Evolutionary conservation across 2,329 filamentous ascomycete genomes (phyloP).

Genomic region (Chrysoporthe puriensis): DNA sequence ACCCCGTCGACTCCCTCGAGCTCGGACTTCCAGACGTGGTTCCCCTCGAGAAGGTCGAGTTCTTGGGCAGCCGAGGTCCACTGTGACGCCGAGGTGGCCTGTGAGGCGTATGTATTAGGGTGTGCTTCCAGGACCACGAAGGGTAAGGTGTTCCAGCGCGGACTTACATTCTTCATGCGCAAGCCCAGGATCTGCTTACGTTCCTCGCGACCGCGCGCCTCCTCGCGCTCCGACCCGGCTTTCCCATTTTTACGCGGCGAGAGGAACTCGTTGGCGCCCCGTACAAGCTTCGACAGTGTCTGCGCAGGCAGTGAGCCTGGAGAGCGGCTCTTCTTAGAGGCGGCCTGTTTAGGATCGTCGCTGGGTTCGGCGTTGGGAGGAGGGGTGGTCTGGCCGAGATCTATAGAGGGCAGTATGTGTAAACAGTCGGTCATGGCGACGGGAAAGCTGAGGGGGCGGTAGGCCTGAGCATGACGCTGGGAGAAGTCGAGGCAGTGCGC

Average conservation of each 20-base stretch:
- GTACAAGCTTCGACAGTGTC: slow-evolving; percentile 33
- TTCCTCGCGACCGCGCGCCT: slow-evolving; percentile 54
- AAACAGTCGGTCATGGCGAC: slow-evolving; percentile 26
- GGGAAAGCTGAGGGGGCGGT: neutral
- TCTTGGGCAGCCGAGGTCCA: slow-evolving; percentile 78
- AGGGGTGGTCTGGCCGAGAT: slow-evolving; percentile 3
- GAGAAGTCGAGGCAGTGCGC: neutral
- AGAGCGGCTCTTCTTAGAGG: slow-evolving; percentile 13
- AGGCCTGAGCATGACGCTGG: slow-evolving; percentile 20
- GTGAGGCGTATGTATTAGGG: slow-evolving; percentile 18
- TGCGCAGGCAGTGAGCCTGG: slow-evolving; percentile 19
- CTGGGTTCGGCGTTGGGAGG: slow-evolving; percentile 2
- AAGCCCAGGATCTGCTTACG: slow-evolving; percentile 65
- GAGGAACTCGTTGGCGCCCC: slow-evolving; percentile 45
- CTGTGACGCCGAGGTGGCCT: slow-evolving; percentile 71
- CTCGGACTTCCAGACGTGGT: slow-evolving; percentile 79
- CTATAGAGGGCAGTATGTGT: slow-evolving; percentile 22
- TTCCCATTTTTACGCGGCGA: slow-evolving; percentile 58
- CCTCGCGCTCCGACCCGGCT: slow-evolving; percentile 52
- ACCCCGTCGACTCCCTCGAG: slow-evolving; percentile 54
- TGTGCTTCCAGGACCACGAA: slow-evolving; percentile 24
- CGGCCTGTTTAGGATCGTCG: neutral
- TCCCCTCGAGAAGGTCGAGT: slow-evolving; percentile 78
- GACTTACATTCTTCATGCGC: slow-evolving; percentile 67
- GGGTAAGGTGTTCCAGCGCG: neutral